phyloP scores from a whole-genome alignment of 345 rosid genomes.

The Aurinia saxatilis region DNA sequence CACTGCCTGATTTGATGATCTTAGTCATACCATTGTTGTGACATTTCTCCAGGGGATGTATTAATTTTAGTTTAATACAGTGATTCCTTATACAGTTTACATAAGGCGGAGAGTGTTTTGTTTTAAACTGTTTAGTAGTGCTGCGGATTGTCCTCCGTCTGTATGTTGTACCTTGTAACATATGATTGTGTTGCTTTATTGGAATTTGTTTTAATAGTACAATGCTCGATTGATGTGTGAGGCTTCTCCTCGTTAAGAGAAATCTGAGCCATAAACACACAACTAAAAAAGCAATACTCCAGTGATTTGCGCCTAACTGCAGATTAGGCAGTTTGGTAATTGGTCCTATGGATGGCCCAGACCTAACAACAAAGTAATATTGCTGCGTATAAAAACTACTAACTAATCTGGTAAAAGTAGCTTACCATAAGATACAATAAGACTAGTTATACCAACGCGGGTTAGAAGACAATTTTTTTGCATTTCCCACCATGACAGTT shows the following conservation, averaged over 20 bases:
- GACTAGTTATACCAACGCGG: too few species aligned
- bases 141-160: not conserved
- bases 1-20: conserved; percentile 41
- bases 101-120: conserved; percentile 8
- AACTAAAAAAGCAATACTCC: too few species aligned
- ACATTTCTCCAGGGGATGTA: not conserved
- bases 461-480: too few species aligned
- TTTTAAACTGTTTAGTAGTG: not conserved
- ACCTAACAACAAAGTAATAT: too few species aligned
- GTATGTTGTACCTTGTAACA: conserved; percentile 24
- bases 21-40: not conserved
- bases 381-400: too few species aligned
- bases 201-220: not conserved
- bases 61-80: not conserved
- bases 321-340: too few species aligned
- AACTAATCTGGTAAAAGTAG: too few species aligned
- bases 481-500: too few species aligned
- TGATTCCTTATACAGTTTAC: not conserved
- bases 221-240: not conserved
- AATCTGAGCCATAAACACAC: too few species aligned
- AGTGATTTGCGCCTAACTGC: too few species aligned
- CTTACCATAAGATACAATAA: too few species aligned
- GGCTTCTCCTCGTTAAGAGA: not conserved
- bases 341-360: too few species aligned
- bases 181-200: conserved; percentile 7